Evolutionary conservation across 108 stramenopile genomes (phyloP), one percentile per base, ranked within the genome.

Genomic region (Fistulifera solaris): DNA sequence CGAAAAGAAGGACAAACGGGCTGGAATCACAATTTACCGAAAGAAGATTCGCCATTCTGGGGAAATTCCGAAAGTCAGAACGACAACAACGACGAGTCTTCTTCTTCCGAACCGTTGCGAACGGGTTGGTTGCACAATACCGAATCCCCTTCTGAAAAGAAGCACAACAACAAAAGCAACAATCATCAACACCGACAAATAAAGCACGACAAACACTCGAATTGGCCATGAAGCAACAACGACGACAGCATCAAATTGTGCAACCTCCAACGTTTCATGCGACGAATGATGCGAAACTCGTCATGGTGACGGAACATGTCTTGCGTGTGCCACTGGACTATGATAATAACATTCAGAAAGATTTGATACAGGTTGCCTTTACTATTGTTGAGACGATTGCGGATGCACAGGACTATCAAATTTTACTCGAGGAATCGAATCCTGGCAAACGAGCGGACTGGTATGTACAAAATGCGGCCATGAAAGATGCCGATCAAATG

Each of bases 91-190:
- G 45, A 16, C 44, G 45, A 40, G 52, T 14, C 1, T 48, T 38
- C 45, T 44, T 26, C 48, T 38, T 16, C 53, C 16, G 16, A 49
- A 38, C 23, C 47, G 14, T 70, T 71, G 0, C 76, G 77, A 10
- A 92, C 90, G 0, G 90, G 90, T 43, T 92, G 90, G 90, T 66
- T 92, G 60, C 90, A 92, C 70, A 91, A 87, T 58, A 76, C 72
- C 6, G 49, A 70, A 40, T 58, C 57, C 25, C 23, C 23, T 25
- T 17, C 64, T 12, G 40, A 58, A 47, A 39, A 44, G 40, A 39
- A 57, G 35, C n/a, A 48, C 21, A 35, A 27, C 40, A 68, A 48
- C n/a, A 56, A 47, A 42, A 56, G 40, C 18, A 27, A 38, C 48
- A 40, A 25, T 40, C 44, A 21, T 40, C 38, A 50, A 17, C 45